Evolutionary conservation across 441 rosid species (phyloP).

Genomic region (Arabidopsis lyrata): DNA sequence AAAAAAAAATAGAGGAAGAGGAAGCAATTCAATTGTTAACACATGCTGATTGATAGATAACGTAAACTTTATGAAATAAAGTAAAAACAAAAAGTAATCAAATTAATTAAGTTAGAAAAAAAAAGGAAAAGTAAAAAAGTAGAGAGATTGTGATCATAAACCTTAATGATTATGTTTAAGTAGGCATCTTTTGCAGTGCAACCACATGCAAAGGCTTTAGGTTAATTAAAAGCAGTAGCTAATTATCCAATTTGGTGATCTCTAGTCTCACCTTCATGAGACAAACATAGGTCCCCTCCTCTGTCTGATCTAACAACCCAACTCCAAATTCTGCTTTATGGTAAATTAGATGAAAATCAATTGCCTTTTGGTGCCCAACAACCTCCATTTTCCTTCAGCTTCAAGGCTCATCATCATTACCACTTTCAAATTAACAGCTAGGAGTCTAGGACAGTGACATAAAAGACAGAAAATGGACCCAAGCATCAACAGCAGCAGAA

Average conservation of each 20-base stretch:
- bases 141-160: conserved; percentile 40
- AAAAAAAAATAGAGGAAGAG: background rate
- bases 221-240: conserved; percentile 30
- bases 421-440: conserved; percentile 26
- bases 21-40: conserved; percentile 21
- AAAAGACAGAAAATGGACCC: conserved; percentile 36
- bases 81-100: background rate
- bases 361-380: conserved; percentile 37
- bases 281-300: conserved; percentile 29
- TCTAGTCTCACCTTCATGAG: conserved; percentile 29
- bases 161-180: conserved; percentile 25
- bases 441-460: conserved; percentile 38
- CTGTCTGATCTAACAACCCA: conserved; percentile 22
- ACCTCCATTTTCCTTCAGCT: conserved; percentile 43
- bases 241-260: conserved; percentile 21
- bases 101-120: background rate
- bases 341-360: conserved; percentile 26
- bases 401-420: conserved; percentile 46
- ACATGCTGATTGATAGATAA: conserved; percentile 30
- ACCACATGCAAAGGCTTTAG: conserved; percentile 43
- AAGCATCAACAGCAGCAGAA: conserved; percentile 24
- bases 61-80: conserved; percentile 36
- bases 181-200: conserved; percentile 37
- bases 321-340: background rate
- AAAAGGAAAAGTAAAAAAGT: background rate